Evolutionary conservation across 345 rosid species (phyloP), one percentile per base, ranked within the genome.

Genomic region (Sisymbrium altissimum): DNA sequence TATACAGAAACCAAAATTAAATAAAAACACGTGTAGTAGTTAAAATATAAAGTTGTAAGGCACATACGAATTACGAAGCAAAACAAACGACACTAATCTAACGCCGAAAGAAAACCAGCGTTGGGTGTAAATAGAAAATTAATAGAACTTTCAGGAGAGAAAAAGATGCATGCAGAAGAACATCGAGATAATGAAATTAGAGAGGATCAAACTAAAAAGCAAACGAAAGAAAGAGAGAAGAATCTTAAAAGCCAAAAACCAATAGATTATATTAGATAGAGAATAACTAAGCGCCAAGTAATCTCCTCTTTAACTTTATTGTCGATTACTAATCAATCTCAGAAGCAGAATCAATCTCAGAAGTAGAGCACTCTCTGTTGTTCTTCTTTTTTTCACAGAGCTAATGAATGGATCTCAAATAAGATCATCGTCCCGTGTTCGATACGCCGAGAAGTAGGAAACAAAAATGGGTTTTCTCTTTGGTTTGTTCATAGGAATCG

Each of bases 401-500:
- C 30, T 23, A 5, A 52, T 43, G 23, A 74, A 68, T 60, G 74
- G 63, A 68, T 68, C 74, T 1, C 56, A 52, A 6, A 21, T 75
- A 39, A 44, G 25, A 9, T 5, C 50, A 59, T 13, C 41, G 50
- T 61, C 63, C 5, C 18, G 4, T n/a, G 79, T 68, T 75, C 27
- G 70, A 62, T 30, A 5, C 27, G 2, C 19, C 7, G 11, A 48
- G 11, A 49, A 66, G 35, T 52, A 39, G n/a, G 64, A 14, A 5
- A 69, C 63, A 50, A 66, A 72, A 67, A 82, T 84, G 88, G 76
- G 81, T 5, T 88, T 88, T 79, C 66, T 88, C 35, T 64, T 78
- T 36, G 87, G 90, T 4, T 39, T 84, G 71, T 67, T 87, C 46
- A 8, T 81, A 27, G 97, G 97, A 43, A 25, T 91, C 49, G 68